Evolutionary conservation across 192 early-diverging fungal genomes (phyloP), one percentile per base, ranked within the genome.

Genomic region (Coemansia asiatica): DNA sequence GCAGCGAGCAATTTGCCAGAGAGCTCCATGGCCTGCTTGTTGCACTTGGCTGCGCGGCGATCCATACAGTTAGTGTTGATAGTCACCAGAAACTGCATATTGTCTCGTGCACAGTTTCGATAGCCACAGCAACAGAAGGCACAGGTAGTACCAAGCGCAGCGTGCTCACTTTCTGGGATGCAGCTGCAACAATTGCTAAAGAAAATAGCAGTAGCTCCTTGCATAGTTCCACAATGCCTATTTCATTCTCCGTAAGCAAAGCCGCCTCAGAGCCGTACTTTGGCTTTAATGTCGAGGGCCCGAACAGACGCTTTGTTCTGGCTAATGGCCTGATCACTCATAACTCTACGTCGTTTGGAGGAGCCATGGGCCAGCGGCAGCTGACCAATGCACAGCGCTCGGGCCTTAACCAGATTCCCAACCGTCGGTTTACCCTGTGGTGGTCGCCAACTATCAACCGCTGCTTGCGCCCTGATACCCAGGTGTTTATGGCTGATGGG

Each of bases 381-480:
- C 81, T 99, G 53, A 99, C 97, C 58, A 99, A 99, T 58, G 97
- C 97, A 10, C 97, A 99, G 79, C 87, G 97, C 33, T 92, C 90
- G 19, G 97, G 97, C 87, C 85, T 99, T 63, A 99, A 97, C 73
- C 97, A 99, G 83, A 99, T 99, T 84, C 97, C 97, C 55, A 99
- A 99, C 85, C 93, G 97, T 86, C 93, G 97, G 48, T 99, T 99
- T 76, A 96, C 95, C 6, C 87, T 99, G 57, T 99, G 97, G 97
- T 99, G 97, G 97, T 94, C 91, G 36, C 95, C 95, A 4, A 99
- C 97, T 6, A 96, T 99, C 74, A 99, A 99, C 75, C 89, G 94
- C 65, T 75, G 73, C 38, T 54, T 75, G 40, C 59, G 60, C 15
- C 73, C 73, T 7, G 64, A 66, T 18, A 80, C 88, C 22, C 86